phyloP scores from a whole-genome alignment of 2,329 filamentous ascomycete species.

The Claviceps digitariae region DNA sequence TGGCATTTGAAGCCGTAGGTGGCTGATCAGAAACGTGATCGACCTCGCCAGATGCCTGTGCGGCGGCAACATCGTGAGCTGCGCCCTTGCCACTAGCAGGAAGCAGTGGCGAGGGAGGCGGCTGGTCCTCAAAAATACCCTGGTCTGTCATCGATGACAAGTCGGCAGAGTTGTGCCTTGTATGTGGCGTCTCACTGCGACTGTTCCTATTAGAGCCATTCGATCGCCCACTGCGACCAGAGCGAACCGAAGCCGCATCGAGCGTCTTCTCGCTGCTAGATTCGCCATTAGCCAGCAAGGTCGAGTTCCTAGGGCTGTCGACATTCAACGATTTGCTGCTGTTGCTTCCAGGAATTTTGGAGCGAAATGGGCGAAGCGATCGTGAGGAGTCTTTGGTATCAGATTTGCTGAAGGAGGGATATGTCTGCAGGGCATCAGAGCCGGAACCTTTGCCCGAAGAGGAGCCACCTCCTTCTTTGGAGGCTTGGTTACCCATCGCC shows the following conservation, averaged over 20 bases:
- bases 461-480: constrained; percentile 40
- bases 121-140: constrained; percentile 36
- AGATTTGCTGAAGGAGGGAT: constrained; percentile 81
- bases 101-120: constrained; percentile 69
- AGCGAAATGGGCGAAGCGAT: constrained; percentile 72
- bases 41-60: constrained; percentile 78
- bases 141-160: constrained; percentile 26
- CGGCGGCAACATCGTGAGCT: constrained; percentile 65
- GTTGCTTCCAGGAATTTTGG: constrained; percentile 70
- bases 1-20: constrained; percentile 47
- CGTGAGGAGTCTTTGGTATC: constrained; percentile 88
- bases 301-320: constrained; percentile 72
- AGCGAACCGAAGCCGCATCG: constrained; percentile 64
- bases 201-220: constrained; percentile 29
- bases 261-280: constrained; percentile 41
- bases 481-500: constrained; percentile 64
- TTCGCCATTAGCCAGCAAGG: constrained; percentile 50
- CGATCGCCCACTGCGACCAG: constrained; percentile 47
- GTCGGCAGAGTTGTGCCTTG: constrained; percentile 28
- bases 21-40: constrained; percentile 89
- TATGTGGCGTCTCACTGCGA: constrained; percentile 29
- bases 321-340: constrained; percentile 32
- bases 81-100: constrained; percentile 61
- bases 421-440: constrained; percentile 53
- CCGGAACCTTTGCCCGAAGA: constrained; percentile 35